Percentiles rank a stretch among this genome's conserved stretches.
These are phyloP conservation scores for Chytriomyces sp. DNA, from an alignment of 192 early-diverging fungal species.

Conservation along the genomic window DNA sequence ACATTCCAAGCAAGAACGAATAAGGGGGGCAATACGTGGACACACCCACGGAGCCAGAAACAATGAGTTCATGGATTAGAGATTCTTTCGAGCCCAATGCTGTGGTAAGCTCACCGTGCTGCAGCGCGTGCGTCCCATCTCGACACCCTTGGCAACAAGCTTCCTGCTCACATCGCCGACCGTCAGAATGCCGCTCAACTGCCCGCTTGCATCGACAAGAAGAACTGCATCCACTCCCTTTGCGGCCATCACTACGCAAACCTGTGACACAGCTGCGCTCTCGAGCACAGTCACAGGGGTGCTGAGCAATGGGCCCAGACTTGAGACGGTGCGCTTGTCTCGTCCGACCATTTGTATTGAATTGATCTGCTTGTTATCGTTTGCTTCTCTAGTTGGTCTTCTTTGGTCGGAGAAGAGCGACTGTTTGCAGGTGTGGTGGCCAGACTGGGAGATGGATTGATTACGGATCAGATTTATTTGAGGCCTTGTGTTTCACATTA, in stretches of 20 bases:
- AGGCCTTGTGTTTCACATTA: too few relatives aligned
- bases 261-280: conserved; percentile 25
- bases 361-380: too few relatives aligned
- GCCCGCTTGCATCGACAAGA: conserved; percentile 71
- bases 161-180: conserved; percentile 96
- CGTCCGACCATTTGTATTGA: neutral
- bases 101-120: neutral
- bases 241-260: conserved; percentile 79
- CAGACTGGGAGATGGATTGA: too few relatives aligned
- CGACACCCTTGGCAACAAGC: conserved; percentile 78
- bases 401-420: too few relatives aligned
- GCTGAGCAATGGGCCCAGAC: conserved; percentile 16
- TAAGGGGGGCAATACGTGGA: too few relatives aligned
- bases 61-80: conserved; percentile 32
- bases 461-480: too few relatives aligned
- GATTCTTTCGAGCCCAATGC: neutral
- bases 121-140: conserved; percentile 46
- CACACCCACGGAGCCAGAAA: too few relatives aligned
- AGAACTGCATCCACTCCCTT: conserved; percentile 94
- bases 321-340: conserved; percentile 14
- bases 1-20: conserved; percentile 45
- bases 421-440: too few relatives aligned
- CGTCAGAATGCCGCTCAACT: conserved; percentile 85
- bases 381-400: too few relatives aligned
- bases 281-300: conserved; percentile 29